Percentiles rank a stretch among this genome's conserved stretches.
phyloP scores from a whole-genome alignment of 306 rosid species.

The Vicia sativa region DNA sequence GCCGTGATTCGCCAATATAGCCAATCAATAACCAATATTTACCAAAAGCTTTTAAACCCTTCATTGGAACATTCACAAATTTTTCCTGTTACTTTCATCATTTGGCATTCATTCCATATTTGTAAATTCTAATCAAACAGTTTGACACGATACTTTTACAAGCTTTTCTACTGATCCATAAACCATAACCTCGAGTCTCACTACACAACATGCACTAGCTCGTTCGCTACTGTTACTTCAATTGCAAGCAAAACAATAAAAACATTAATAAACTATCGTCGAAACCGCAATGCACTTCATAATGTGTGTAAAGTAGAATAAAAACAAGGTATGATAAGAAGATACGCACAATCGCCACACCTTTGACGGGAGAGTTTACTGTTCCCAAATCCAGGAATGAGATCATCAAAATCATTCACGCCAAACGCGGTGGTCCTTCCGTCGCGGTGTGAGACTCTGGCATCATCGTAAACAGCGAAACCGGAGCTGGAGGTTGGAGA shows the following conservation, averaged over 20 bases:
- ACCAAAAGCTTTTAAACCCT: conserved; percentile 16
- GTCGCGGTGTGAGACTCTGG: background rate
- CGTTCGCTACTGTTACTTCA: background rate
- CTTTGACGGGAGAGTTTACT: conserved; percentile 55
- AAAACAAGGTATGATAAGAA: conserved; percentile 4
- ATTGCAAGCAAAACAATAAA: background rate
- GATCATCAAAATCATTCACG: conserved; percentile 63
- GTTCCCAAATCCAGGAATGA: conserved; percentile 75
- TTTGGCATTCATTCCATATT: too few species aligned
- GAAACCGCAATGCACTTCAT: conserved; percentile 14
- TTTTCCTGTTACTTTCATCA: too few species aligned
- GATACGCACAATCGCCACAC: conserved; percentile 47
- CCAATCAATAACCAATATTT: background rate
- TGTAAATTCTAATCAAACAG: conserved; percentile 1
- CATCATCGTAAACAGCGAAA: conserved; percentile 72
- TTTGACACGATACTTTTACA: background rate
- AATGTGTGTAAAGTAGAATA: background rate
- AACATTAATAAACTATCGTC: background rate
- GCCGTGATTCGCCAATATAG: conserved; percentile 1
- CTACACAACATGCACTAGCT: conserved; percentile 8
- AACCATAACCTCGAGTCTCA: conserved; percentile 26
- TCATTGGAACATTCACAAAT: background rate
- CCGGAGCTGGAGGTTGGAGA: conserved; percentile 44
- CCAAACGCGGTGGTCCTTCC: conserved; percentile 53
- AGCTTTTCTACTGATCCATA: background rate